A percentile compares a stretch with the other conserved stretches of the same genome.
These are phyloP conservation scores for Penicillium sp. DNA, from an alignment of 2,329 filamentous ascomycete genomes.

Conservation along the genomic window DNA sequence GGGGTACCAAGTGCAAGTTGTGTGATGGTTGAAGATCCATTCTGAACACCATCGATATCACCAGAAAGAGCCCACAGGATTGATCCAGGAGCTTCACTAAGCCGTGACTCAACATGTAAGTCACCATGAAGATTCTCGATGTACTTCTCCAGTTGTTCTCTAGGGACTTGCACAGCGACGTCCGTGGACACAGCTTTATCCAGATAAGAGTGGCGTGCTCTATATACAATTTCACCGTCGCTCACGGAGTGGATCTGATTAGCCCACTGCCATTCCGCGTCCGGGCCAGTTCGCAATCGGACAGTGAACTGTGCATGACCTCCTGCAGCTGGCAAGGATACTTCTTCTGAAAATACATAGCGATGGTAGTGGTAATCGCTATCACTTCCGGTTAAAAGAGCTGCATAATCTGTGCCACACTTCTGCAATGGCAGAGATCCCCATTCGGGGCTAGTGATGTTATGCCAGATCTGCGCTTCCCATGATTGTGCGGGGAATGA, in stretches of 20 bases:
- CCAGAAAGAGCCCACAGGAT: conserved; percentile 54
- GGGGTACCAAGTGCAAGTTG: conserved; percentile 62
- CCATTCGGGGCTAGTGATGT: conserved; percentile 59
- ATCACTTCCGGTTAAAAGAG: conserved; percentile 27
- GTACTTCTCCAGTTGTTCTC: conserved; percentile 28
- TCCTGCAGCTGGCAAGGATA: conserved; percentile 27
- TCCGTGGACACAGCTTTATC: neutral
- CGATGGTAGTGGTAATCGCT: conserved; percentile 28
- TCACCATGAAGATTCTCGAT: conserved; percentile 36
- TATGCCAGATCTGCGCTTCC: conserved; percentile 75
- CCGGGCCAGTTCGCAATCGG: conserved; percentile 39
- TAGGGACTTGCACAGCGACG: conserved; percentile 11
- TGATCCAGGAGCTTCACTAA: conserved; percentile 43
- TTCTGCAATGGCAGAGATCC: conserved; percentile 55
- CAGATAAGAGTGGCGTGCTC: conserved; percentile 21
- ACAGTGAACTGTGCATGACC: conserved; percentile 42
- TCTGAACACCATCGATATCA: conserved; percentile 51
- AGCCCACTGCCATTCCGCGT: conserved; percentile 45
- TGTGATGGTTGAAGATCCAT: conserved; percentile 57
- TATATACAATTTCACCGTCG: conserved; percentile 45
- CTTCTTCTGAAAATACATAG: conserved; percentile 34
- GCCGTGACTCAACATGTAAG: conserved; percentile 33
- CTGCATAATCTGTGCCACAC: conserved; percentile 24
- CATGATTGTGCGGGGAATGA: conserved; percentile 58
- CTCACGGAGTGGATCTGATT: conserved; percentile 39